These are phyloP conservation scores for Aaosphaeria arxii DNA, from an alignment of 2,329 filamentous ascomycete genomes.

Conservation along the genomic window DNA sequence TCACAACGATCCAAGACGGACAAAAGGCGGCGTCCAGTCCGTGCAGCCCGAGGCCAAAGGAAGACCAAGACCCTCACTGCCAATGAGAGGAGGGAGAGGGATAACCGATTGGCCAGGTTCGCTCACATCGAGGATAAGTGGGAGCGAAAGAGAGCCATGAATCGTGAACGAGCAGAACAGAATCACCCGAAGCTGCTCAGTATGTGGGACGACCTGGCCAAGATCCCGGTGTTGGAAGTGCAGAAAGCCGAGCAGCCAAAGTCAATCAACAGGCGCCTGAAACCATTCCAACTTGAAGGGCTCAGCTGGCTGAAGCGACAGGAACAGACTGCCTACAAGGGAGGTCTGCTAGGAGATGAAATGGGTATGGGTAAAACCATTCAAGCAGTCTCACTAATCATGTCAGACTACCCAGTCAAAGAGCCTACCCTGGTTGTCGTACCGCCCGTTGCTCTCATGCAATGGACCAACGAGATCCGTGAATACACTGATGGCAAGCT, in stretches of 20 bases:
- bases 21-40: constrained; percentile 5
- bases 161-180: constrained; percentile 64
- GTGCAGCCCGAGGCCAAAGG: neutral
- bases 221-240: constrained; percentile 64
- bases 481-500: constrained; percentile 81
- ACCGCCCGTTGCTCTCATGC: constrained; percentile 90
- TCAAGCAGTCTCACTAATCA: constrained; percentile 94
- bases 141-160: constrained; percentile 49
- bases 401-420: constrained; percentile 90
- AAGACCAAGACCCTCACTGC: constrained; percentile 17
- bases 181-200: constrained; percentile 75
- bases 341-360: constrained; percentile 90
- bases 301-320: constrained; percentile 92
- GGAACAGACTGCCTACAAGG: constrained; percentile 80
- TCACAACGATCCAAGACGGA: constrained; percentile 11
- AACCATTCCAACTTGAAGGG: constrained; percentile 91
- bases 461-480: constrained; percentile 67
- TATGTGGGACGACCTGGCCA: constrained; percentile 80
- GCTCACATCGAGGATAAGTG: constrained; percentile 37
- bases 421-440: constrained; percentile 84
- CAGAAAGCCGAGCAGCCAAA: constrained; percentile 67
- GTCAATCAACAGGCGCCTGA: constrained; percentile 78
- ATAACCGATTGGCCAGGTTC: constrained; percentile 18
- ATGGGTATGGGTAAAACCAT: constrained; percentile 99
- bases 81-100: constrained; percentile 18